Evolutionary conservation across 2,329 filamentous ascomycete species (phyloP), one percentile per base, ranked within the genome.

Genomic region (Alternaria atra): DNA sequence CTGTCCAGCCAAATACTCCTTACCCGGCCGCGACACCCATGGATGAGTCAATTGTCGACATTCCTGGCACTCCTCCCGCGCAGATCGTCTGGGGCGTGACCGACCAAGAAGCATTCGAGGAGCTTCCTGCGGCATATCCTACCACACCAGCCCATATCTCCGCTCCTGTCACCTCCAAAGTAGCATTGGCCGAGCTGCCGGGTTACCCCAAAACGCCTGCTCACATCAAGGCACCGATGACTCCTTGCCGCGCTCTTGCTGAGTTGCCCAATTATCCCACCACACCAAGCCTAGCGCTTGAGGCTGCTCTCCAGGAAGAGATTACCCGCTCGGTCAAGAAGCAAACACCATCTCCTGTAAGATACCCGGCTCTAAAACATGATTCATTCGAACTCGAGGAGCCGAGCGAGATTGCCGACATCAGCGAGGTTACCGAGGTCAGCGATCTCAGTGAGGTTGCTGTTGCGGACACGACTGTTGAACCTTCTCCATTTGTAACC

Each of bases 241-340:
- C 58, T 47, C 66, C 66, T 20, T 61, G 53, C 20, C 61, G 67
- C 20, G 69, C 68, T 52, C 58, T 73, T n/a, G 64, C 61, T 56
- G 69, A 73, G 43, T 56, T 73, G 4, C 68, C 71, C 39, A 53
- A 59, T 25, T 72, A 69, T 46, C 69, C 69, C 12, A 69, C 64
- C 27, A 73, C 69, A 9, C 70, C 70, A 34, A 64, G 69, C 2
- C 43, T 68, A 50, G 69, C 63, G 6, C 65, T 72, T n/a, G 70
- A 73, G 51, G 65, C 66, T 43, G 70, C 70, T 15, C 62, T 73
- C 13, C 70, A 73, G 34, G 67, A 69, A 46, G 69, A 73, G 54
- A 73, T 72, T 44, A 63, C 58, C 15, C 65, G 68, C 25, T 73
- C 70, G 4, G 64, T 70, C 29, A 73, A 72, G 65, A 73, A 72